Evolutionary conservation across 345 rosid genomes (phyloP).

Genomic region (Eucalyptus leucophloia): DNA sequence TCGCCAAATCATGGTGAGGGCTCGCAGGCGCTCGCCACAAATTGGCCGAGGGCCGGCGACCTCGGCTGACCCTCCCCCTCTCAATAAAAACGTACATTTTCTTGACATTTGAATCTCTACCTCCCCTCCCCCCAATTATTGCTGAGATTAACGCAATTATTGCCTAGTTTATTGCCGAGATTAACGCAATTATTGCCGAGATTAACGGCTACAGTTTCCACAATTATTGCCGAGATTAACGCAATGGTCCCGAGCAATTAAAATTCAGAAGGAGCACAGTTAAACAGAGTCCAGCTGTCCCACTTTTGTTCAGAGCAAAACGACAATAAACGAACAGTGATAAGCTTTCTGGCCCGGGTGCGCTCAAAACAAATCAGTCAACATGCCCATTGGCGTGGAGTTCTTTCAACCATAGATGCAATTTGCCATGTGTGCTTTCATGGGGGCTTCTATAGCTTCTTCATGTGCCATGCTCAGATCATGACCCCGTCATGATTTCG

Average conservation of each 20-base stretch:
- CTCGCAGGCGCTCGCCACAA: too few relatives aligned
- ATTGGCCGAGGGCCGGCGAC: too few relatives aligned
- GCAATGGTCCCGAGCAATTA: background rate
- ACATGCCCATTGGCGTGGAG: background rate
- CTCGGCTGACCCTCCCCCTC: too few relatives aligned
- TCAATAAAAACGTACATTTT: too few relatives aligned
- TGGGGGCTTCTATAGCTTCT: background rate
- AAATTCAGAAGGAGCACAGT: background rate
- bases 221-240: background rate
- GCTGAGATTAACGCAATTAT: too few relatives aligned
- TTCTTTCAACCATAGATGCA: background rate
- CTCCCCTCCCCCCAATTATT: too few relatives aligned
- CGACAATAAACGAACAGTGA: background rate
- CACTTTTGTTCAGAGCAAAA: background rate
- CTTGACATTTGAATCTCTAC: too few relatives aligned
- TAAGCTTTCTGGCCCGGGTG: background rate
- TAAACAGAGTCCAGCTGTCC: background rate
- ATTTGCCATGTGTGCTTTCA: background rate
- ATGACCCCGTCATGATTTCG: background rate
- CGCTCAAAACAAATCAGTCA: background rate
- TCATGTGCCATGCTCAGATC: background rate
- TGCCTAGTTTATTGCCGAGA: too few relatives aligned
- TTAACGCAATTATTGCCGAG: background rate
- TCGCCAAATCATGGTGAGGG: too few relatives aligned
- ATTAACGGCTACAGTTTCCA: background rate